Evolutionary conservation across 208 protist species (phyloP).

Genomic region (Trypanosoma lewisi): DNA sequence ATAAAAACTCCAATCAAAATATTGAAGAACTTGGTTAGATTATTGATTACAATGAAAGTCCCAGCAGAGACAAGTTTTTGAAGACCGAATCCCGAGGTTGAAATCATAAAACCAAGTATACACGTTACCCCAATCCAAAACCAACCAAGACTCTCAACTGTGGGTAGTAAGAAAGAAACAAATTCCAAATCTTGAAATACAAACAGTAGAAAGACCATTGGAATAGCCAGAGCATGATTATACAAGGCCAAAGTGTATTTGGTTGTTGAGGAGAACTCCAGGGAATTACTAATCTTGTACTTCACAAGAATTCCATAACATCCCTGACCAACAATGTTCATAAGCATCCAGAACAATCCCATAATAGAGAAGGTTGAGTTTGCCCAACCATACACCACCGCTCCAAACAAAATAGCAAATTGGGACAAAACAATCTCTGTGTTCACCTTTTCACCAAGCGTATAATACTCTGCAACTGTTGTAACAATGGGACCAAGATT

Average conservation of each 20-base stretch:
- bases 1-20: slow-evolving; percentile 40
- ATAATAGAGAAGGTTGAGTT: slow-evolving; percentile 21
- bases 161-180: not conserved
- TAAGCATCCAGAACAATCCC: slow-evolving; percentile 30
- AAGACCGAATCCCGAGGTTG: slow-evolving; percentile 35
- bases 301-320: slow-evolving; percentile 36
- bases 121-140: slow-evolving; percentile 30
- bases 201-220: slow-evolving; percentile 26
- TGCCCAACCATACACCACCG: slow-evolving; percentile 27
- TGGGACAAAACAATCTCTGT: slow-evolving; percentile 30
- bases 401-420: slow-evolving; percentile 30
- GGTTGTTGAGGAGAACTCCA: slow-evolving; percentile 22
- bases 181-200: slow-evolving; percentile 3
- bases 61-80: slow-evolving; percentile 42
- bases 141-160: slow-evolving; percentile 23
- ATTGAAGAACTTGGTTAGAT: slow-evolving; percentile 39
- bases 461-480: slow-evolving; percentile 35
- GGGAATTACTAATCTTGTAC: slow-evolving; percentile 20
- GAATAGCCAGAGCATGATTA: slow-evolving; percentile 31
- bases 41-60: slow-evolving; percentile 40
- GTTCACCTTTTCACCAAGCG: slow-evolving; percentile 25
- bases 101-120: slow-evolving; percentile 35
- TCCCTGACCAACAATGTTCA: slow-evolving; percentile 28
- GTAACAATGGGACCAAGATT: slow-evolving; percentile 37
- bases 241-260: slow-evolving; percentile 42